Evolutionary conservation across 345 rosid species (phyloP).

Genomic region (Acer saccharum): DNA sequence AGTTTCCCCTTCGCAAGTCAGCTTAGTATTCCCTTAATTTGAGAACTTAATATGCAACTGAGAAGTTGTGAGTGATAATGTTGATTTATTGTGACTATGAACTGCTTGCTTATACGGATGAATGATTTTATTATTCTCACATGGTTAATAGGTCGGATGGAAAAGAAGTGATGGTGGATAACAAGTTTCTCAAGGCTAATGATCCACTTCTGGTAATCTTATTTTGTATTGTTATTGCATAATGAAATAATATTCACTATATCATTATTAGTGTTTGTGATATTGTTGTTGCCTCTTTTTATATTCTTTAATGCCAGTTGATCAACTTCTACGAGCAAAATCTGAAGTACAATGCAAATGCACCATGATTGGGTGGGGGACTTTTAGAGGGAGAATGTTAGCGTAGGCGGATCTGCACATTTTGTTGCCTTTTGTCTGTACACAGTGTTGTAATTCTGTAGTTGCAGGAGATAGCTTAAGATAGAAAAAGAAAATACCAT

Average conservation of each 20-base stretch:
- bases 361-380: conserved; percentile 30
- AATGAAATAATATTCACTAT: not conserved
- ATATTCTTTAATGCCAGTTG: conserved; percentile 46
- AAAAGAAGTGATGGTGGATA: conserved; percentile 80
- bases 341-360: conserved; percentile 70
- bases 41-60: not conserved
- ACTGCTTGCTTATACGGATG: not conserved
- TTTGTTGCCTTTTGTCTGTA: conserved; percentile 19
- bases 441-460: conserved; percentile 25
- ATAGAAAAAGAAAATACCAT: not conserved
- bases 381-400: conserved; percentile 14
- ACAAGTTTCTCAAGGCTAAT: conserved; percentile 78
- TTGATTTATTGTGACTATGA: not conserved
- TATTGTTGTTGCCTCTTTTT: not conserved
- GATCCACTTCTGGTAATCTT: conserved; percentile 82
- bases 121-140: not conserved
- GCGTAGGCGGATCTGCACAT: conserved; percentile 5
- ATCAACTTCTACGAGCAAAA: conserved; percentile 91
- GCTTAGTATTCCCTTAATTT: not conserved
- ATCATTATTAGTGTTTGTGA: not conserved
- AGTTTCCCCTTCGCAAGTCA: too few species aligned
- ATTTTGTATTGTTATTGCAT: not conserved
- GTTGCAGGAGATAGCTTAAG: conserved; percentile 24
- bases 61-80: not conserved
- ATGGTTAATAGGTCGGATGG: conserved; percentile 75